phyloP scores from a whole-genome alignment of 345 rosid genomes.

The Eucalyptus erythrocorys region DNA sequence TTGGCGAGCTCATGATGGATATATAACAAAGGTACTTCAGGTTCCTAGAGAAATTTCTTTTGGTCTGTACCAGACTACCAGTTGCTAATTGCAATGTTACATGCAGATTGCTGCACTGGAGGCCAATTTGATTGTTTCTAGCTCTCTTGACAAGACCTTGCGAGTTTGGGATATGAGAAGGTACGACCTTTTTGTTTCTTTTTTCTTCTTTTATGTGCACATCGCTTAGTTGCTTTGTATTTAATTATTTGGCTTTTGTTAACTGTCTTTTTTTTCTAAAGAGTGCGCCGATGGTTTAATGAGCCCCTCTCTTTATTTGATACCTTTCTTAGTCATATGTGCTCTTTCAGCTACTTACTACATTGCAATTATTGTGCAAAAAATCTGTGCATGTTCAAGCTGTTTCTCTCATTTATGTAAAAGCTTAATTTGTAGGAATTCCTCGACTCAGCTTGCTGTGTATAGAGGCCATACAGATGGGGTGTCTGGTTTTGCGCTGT shows the following conservation, averaged over 20 bases:
- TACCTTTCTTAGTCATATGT: not conserved
- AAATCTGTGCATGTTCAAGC: not conserved
- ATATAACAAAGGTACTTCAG: conserved; percentile 58
- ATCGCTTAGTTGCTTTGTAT: not conserved
- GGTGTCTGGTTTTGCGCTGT: conserved; percentile 66
- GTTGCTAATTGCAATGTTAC: not conserved
- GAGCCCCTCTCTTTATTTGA: not conserved
- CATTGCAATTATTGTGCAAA: not conserved
- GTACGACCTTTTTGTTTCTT: conserved; percentile 10
- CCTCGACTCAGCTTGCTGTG: conserved; percentile 33
- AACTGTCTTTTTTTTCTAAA: not conserved
- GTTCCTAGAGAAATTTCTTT: not conserved
- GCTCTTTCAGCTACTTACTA: not conserved
- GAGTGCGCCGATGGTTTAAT: not conserved
- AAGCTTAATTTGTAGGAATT: conserved; percentile 37
- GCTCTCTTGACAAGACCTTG: conserved; percentile 77
- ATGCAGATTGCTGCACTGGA: conserved; percentile 75
- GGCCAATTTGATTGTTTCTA: conserved; percentile 80
- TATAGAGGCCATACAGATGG: conserved; percentile 70
- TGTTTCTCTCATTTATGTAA: not conserved
- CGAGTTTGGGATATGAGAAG: conserved; percentile 85
- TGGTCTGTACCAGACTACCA: not conserved
- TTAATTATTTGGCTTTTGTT: not conserved
- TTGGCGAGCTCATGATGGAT: conserved; percentile 94
- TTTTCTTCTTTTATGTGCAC: not conserved